A percentile compares a stretch with the other conserved stretches of the same genome.
These are phyloP conservation scores for Aspergillus bertholletiae DNA, from an alignment of 495 filamentous ascomycete species.

Conservation along the genomic window DNA sequence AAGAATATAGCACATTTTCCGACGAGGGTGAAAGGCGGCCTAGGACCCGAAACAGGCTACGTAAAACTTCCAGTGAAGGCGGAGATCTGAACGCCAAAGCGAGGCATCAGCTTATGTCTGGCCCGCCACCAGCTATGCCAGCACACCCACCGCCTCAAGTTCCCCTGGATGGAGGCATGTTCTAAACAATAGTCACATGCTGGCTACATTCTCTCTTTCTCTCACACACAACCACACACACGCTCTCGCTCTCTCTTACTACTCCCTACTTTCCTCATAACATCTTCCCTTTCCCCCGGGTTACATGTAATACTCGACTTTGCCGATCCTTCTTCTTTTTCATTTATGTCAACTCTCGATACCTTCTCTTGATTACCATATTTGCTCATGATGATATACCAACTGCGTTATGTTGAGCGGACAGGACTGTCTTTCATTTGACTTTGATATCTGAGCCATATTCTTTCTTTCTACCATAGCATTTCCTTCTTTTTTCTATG, in stretches of 20 bases:
- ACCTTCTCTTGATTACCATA: conserved; percentile 27
- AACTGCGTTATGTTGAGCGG: conserved; percentile 23
- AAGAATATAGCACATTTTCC: conserved; percentile 47
- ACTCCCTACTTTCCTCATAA: not conserved
- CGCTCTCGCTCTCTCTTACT: conserved; percentile 1
- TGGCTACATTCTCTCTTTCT: not conserved
- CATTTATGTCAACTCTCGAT: conserved; percentile 17
- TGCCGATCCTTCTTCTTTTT: not conserved
- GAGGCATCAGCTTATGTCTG: conserved; percentile 38
- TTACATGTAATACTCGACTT: conserved; percentile 17
- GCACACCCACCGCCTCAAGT: conserved; percentile 35
- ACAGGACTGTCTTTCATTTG: conserved; percentile 8
- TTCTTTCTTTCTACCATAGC: conserved; percentile 11
- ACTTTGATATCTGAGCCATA: conserved; percentile 6
- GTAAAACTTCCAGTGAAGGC: conserved; percentile 50
- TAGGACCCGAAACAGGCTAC: conserved; percentile 44
- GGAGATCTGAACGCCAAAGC: conserved; percentile 38
- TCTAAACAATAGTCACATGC: conserved; percentile 21
- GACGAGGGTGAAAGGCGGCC: conserved; percentile 49
- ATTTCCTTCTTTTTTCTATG: conserved; percentile 14
- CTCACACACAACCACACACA: conserved; percentile 3
- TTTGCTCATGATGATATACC: conserved; percentile 23
- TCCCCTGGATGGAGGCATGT: conserved; percentile 45
- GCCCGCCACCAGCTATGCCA: conserved; percentile 31
- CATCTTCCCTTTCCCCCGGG: conserved; percentile 2